These are phyloP conservation scores for Prototheca cutis DNA, from an alignment of 163 green algal genomes.

Conservation along the genomic window DNA sequence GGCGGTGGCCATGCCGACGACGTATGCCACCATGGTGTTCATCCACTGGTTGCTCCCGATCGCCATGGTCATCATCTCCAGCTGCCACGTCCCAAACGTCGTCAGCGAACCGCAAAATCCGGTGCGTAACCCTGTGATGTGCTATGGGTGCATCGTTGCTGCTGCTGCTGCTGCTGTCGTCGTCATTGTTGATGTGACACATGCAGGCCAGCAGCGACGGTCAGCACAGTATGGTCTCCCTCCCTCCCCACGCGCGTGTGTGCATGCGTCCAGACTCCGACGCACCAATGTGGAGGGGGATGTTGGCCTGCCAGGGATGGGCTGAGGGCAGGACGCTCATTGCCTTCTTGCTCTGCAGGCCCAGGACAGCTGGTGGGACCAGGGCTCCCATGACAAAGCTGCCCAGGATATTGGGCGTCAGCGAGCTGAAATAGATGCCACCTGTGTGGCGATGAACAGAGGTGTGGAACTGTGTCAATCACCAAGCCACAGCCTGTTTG, in stretches of 20 bases:
- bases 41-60: slow-evolving; percentile 33
- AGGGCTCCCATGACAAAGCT: slow-evolving; percentile 71
- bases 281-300: slow-evolving; percentile 38
- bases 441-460: too few species aligned
- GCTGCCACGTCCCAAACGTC: slow-evolving; percentile 72
- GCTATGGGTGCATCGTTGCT: too few species aligned
- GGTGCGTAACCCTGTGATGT: slow-evolving; percentile 33
- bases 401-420: slow-evolving; percentile 69
- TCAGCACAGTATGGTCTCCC: too few species aligned
- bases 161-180: too few species aligned
- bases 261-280: background rate
- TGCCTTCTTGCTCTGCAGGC: slow-evolving; percentile 21
- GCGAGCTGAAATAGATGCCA: slow-evolving; percentile 47
- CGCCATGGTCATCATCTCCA: slow-evolving; percentile 37
- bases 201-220: too few species aligned
- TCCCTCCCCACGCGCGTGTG: background rate
- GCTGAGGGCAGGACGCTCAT: slow-evolving; percentile 21
- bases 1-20: slow-evolving; percentile 38
- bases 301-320: slow-evolving; percentile 30
- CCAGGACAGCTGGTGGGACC: slow-evolving; percentile 32
- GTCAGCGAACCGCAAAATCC: slow-evolving; percentile 76
- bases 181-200: too few species aligned
- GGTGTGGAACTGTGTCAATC: too few species aligned
- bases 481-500: too few species aligned
- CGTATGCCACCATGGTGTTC: slow-evolving; percentile 28